phyloP scores from a whole-genome alignment of 352 stramenopile species.

The Phytophthora brassicae region DNA sequence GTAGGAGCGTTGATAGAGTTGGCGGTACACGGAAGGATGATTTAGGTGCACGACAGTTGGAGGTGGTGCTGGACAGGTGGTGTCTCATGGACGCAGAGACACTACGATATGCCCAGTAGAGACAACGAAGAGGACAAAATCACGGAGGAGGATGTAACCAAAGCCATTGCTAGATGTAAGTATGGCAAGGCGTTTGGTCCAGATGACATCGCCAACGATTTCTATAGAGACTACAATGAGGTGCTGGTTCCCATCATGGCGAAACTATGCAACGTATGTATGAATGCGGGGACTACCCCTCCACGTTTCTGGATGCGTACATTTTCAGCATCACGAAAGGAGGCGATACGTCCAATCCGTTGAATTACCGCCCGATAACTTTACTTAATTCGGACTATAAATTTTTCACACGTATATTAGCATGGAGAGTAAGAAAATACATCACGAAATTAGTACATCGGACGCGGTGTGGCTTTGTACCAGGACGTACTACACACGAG shows the following conservation, averaged over 20 bases:
- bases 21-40: too few relatives aligned
- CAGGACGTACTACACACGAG: not conserved
- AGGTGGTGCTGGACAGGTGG: not conserved
- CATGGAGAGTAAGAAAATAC: not conserved
- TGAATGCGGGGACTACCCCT: not conserved
- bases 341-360: not conserved
- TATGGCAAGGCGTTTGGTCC: not conserved
- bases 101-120: not conserved
- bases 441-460: not conserved
- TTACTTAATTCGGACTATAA: not conserved
- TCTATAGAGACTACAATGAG: not conserved
- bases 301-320: not conserved
- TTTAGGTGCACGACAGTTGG: not conserved
- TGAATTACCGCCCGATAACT: not conserved
- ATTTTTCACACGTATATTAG: not conserved
- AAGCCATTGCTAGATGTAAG: not conserved
- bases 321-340: not conserved
- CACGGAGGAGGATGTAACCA: not conserved
- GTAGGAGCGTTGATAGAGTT: not conserved
- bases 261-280: not conserved
- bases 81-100: not conserved
- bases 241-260: not conserved
- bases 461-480: not conserved
- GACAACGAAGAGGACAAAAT: not conserved
- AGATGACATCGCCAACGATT: not conserved